Evolutionary conservation across 805 yeast genomes (phyloP), one percentile per base, ranked within the genome.

Genomic region (Sugiyamaella lignohabitans): DNA sequence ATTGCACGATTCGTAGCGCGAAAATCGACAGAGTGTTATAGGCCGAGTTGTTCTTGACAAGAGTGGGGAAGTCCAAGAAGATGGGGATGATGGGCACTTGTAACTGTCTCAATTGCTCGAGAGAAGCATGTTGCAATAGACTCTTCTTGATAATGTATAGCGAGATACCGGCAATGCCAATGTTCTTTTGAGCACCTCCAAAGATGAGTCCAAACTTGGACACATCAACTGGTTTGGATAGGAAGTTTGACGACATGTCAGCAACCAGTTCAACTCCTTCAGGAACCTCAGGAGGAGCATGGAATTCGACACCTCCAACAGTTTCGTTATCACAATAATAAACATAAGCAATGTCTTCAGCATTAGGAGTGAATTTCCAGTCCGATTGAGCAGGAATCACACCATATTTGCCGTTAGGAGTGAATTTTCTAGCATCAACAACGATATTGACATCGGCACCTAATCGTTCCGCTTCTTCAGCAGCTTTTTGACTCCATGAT

Each of bases 161-260:
- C 14, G 97, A 84, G 54, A 93, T 78, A 34, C 99, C 98, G 6
- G 99, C 97, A 61, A 93, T 71, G 46, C 99, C 98, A 61, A 93
- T 87, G 65, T 93, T 93, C 69, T 93, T 93, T 69, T 93, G 99
- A 22, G 98, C 99, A 53, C 99, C 99, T 17, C 96, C 98, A 78
- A 89, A 81, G 52, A 93, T 82, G 22, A 88, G 70, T 43, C 96
- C 98, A 61, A 78, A 91, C 65, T 86, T 82, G 47, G 85, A 70
- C 37, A 93, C 83, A 59, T 91, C 96, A 42, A 93, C 65, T 54
- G 76, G 70, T 55, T 84, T 82, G 19, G 96, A 86, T 55, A 93
- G 72, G 61, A 93, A 83, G 66, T 91, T 87, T 40, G 97, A 89
- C 2, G 97, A 89, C 82, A 91, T 80, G 64, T 93, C 99, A 22